Evolutionary conservation across 2,329 filamentous ascomycete species (phyloP), one percentile per base, ranked within the genome.

Genomic region (Monilinia vaccinii-corymbosi): DNA sequence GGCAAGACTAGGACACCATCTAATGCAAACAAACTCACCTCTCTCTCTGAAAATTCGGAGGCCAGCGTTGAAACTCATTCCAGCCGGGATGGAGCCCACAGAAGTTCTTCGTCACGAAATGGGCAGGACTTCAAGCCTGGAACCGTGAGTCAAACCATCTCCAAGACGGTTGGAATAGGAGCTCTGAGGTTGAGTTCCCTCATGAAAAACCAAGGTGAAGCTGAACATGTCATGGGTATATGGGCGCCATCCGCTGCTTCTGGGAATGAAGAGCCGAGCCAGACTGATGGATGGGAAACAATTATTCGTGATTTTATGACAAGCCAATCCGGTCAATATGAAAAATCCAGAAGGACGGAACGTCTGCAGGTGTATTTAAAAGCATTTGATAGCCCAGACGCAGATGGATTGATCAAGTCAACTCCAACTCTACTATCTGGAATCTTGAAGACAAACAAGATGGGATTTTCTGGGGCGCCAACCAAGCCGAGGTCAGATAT

Each of bases 401-500:
- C 91, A 1, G 91, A 96, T 65, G 78, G 76, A 0, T 80, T 99
- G 45, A 88, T 97, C 70, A 90, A 88, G 69, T 85, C 87, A 51
- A 96, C 91, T 3, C 94, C 94, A 0, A 97, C 93, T 0, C 76
- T 95, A 16, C 82, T 99, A 16, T 87, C 95, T 55, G 86, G 88
- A 56, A 83, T 97, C 62, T 80, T 81, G 60, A 88, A 88, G 72
- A 96, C 92, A 0, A 87, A 81, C 68, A 94, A 94, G 72, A 92
- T 97, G 73, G 94, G 92, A 2, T 97, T 99, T 72, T 90, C 93
- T 4, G 92, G 92, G 14, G 92, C 92, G 1, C 93, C 94, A 0
- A 91, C 88, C 0, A 92, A 91, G 71, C 81, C 88, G 18, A 81
- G 95, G 68, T 97, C 91, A 13, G 95, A 99, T 72, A 97, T 99